Conservation (phyloP, 83 land plant species). For the Isoetes engelmannii region DNA sequence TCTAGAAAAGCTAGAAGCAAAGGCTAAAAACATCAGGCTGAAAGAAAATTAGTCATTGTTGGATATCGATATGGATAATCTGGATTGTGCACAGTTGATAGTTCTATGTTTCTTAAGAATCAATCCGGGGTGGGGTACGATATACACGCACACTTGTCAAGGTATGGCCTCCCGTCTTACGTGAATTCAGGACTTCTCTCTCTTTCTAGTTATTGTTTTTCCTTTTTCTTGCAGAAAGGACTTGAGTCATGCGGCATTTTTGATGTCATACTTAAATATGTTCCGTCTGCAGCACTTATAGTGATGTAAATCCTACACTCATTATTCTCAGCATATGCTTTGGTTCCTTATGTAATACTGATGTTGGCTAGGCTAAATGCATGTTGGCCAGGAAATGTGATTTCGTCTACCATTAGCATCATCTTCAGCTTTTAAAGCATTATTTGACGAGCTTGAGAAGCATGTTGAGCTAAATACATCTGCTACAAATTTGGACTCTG, state of each 20-base stretch:
- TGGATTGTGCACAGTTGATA: constrained; percentile 13
- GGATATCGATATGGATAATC: neutral
- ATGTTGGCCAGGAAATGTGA: constrained; percentile 67
- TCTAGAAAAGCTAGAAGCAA: too few species aligned
- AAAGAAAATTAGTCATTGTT: neutral
- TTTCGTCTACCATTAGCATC: constrained; percentile 73
- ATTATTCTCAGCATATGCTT: neutral
- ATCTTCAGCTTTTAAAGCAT: constrained; percentile 46
- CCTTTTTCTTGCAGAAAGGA: constrained; percentile 26
- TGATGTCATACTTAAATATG: constrained; percentile 54
- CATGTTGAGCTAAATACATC: neutral
- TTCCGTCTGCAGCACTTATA: constrained; percentile 56
- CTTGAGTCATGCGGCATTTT: constrained; percentile 35
- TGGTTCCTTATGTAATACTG: too few species aligned
- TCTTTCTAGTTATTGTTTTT: constrained; percentile 5
- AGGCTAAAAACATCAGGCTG: too few species aligned
- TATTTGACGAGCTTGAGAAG: constrained; percentile 25
- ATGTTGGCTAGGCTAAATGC: neutral
- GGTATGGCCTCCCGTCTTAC: constrained; percentile 30
- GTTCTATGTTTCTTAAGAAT: constrained; percentile 72
- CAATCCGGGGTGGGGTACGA: constrained; percentile 78
- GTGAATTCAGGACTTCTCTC: neutral
- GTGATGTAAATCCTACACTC: constrained; percentile 40
- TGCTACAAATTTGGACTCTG: too few species aligned
- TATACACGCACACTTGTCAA: constrained; percentile 74